Evolutionary conservation across 805 yeast species (phyloP).

Genomic region (Hanseniaspora lachancei): DNA sequence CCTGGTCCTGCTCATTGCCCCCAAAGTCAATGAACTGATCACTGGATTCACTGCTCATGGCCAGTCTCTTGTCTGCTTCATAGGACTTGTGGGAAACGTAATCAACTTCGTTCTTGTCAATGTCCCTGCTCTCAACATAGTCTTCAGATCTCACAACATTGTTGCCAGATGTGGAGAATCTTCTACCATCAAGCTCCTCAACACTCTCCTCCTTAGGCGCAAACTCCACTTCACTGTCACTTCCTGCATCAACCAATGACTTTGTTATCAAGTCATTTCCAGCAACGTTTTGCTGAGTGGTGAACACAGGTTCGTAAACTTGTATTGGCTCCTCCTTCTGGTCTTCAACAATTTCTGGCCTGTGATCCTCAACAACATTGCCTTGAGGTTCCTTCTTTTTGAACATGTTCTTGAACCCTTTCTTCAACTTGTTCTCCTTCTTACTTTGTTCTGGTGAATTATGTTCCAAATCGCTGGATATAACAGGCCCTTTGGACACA

Average conservation of each 20-base stretch:
- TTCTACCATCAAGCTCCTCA: not conserved
- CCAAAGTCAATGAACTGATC: not conserved
- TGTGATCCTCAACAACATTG: not conserved
- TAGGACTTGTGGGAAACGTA: not conserved
- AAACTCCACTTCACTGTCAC: slow-evolving; percentile 7
- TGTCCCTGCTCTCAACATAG: not conserved
- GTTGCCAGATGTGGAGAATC: not conserved
- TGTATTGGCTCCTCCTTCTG: not conserved
- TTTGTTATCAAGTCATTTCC: not conserved
- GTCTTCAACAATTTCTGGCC: not conserved
- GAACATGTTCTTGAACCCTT: not conserved
- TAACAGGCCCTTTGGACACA: not conserved
- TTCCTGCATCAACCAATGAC: not conserved
- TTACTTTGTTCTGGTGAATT: not conserved
- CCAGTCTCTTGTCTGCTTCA: not conserved
- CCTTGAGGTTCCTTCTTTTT: not conserved
- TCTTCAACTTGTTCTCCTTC: not conserved
- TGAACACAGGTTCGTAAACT: not conserved
- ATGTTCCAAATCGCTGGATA: not conserved
- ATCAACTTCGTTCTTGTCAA: not conserved
- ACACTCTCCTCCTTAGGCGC: not conserved
- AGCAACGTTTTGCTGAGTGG: not conserved
- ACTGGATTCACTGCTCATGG: not conserved
- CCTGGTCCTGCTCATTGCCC: not conserved
- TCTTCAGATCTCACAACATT: not conserved